phyloP scores from a whole-genome alignment of 305 asterid genomes.

The Fraxinus paxiana region DNA sequence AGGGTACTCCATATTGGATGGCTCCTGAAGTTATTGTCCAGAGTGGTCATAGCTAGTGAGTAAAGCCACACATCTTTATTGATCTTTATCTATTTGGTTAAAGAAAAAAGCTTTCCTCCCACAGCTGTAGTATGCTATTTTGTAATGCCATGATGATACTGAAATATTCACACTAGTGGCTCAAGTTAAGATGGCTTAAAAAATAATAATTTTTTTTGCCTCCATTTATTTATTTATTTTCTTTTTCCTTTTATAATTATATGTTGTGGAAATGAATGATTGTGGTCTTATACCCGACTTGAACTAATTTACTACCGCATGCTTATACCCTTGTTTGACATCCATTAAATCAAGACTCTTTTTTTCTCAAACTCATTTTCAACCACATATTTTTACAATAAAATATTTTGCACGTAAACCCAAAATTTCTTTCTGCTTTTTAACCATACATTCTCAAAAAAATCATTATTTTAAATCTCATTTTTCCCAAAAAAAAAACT shows the following conservation, averaged over 20 bases:
- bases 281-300: background rate
- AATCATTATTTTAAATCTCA: background rate
- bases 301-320: background rate
- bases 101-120: background rate
- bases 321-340: background rate
- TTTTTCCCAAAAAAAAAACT: background rate
- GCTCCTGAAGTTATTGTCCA: slow-evolving; percentile 99
- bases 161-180: background rate
- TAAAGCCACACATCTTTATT: slow-evolving; percentile 22
- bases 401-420: background rate
- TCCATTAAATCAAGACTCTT: background rate
- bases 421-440: too few species aligned
- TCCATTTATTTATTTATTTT: background rate
- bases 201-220: background rate
- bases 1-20: slow-evolving; percentile 99
- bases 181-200: background rate
- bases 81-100: background rate
- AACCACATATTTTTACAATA: background rate
- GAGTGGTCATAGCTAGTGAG: slow-evolving; percentile 99
- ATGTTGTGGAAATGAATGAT: background rate
- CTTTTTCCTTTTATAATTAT: background rate
- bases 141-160: background rate
- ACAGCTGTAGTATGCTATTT: background rate
- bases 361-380: background rate
- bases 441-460: background rate